Percentiles rank a stretch among this genome's conserved stretches.
Evolutionary conservation across 169 alveolate genomes (phyloP).

Genomic region (Plasmodium coatneyi): DNA sequence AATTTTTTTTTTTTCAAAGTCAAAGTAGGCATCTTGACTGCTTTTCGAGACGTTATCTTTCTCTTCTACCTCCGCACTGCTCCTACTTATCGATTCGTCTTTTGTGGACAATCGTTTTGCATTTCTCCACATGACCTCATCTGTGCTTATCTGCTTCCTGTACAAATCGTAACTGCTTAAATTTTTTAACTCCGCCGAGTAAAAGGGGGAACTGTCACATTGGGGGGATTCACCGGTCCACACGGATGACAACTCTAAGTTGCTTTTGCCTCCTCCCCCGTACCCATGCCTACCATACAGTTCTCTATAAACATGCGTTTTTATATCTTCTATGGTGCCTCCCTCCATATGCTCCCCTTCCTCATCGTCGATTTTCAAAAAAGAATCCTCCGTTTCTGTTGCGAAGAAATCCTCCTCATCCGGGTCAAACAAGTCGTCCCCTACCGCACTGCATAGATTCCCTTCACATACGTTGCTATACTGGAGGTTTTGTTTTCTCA

Average conservation of each 20-base stretch:
- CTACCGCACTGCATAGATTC: background rate
- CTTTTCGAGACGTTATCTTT: conserved; percentile 21
- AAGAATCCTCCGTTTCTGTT: conserved; percentile 53
- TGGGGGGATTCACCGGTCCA: background rate
- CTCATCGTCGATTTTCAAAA: conserved; percentile 53
- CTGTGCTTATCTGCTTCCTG: background rate
- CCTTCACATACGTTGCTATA: conserved; percentile 29
- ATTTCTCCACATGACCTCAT: background rate
- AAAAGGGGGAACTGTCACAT: background rate
- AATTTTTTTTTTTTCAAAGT: conserved; percentile 48
- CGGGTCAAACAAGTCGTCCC: conserved; percentile 17
- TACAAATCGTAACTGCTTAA: conserved; percentile 7
- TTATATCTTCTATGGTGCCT: background rate
- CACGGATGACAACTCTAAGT: conserved; percentile 12
- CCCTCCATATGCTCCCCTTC: conserved; percentile 12
- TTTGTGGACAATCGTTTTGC: background rate
- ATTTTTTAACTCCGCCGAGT: conserved; percentile 10
- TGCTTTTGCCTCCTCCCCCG: conserved; percentile 18
- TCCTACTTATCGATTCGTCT: background rate
- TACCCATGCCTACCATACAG: background rate
- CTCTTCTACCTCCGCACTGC: background rate
- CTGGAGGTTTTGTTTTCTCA: conserved; percentile 43
- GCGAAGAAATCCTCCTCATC: conserved; percentile 43
- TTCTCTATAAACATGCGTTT: conserved; percentile 56
- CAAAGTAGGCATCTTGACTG: conserved; percentile 48